Percentiles rank a stretch among this genome's conserved stretches.
phyloP scores from a whole-genome alignment of 768 basidiomycete species.

The Amanita inopinata region DNA sequence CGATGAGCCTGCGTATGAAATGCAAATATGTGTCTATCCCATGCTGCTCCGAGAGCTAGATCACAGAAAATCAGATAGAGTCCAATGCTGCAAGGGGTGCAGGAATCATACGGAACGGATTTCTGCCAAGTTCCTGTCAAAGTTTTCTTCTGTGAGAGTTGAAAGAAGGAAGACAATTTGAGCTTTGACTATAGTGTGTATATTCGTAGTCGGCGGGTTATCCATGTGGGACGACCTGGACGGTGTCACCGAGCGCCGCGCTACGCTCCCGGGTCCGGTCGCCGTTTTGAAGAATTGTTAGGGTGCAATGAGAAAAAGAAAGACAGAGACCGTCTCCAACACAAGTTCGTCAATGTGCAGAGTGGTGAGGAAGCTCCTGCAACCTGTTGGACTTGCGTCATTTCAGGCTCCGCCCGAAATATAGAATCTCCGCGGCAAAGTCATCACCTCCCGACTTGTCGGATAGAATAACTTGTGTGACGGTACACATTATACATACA shows the following conservation, averaged over 20 bases:
- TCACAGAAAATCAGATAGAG: conserved; percentile 12
- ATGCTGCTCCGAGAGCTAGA: conserved; percentile 91
- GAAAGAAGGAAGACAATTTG: conserved; percentile 97
- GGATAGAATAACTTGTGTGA: neutral
- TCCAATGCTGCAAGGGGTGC: neutral
- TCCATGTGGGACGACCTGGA: conserved; percentile 84
- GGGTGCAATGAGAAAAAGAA: conserved; percentile 26
- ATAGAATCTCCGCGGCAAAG: conserved; percentile 19
- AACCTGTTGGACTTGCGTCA: conserved; percentile 16
- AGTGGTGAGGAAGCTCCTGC: conserved; percentile 25
- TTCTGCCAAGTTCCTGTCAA: conserved; percentile 87
- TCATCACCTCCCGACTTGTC: neutral
- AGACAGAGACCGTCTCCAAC: conserved; percentile 32
- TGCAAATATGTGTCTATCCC: conserved; percentile 95
- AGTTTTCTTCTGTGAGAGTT: conserved; percentile 95
- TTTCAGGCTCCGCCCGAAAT: conserved; percentile 23
- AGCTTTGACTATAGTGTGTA: conserved; percentile 89
- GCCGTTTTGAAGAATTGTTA: conserved; percentile 53
- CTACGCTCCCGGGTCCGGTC: conserved; percentile 59
- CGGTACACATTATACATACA: neutral
- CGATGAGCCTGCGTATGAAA: conserved; percentile 92
- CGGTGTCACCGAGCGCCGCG: conserved; percentile 66
- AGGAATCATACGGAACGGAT: conserved; percentile 75
- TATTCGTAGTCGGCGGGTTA: conserved; percentile 75
- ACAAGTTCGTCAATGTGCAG: conserved; percentile 32